Percentiles rank a stretch among this genome's conserved stretches.
Evolutionary conservation across 2,329 filamentous ascomycete species (phyloP).

Genomic region (Chaetomiaceae sp.): DNA sequence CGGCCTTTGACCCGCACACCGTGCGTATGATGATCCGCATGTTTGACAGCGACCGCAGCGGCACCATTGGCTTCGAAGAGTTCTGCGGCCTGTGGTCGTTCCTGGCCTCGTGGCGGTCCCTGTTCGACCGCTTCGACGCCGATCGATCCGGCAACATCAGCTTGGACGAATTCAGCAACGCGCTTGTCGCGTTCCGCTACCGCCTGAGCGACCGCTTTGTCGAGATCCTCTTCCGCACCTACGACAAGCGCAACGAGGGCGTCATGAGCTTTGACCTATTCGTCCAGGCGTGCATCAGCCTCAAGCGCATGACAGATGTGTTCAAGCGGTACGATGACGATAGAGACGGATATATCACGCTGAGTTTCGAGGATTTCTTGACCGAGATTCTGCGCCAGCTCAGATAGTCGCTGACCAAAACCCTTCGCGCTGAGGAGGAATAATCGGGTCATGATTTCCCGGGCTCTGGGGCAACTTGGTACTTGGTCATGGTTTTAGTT

Average conservation of each 20-base stretch:
- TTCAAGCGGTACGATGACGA: slow-evolving; percentile 99
- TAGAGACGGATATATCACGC: slow-evolving; percentile 83
- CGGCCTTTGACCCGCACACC: slow-evolving; percentile 84
- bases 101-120: slow-evolving; percentile 83
- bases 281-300: slow-evolving; percentile 91
- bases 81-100: slow-evolving; percentile 97
- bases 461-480: background rate
- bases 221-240: slow-evolving; percentile 78
- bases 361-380: slow-evolving; percentile 78
- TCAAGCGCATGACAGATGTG: slow-evolving; percentile 98
- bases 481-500: background rate
- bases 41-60: slow-evolving; percentile 90
- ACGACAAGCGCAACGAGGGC: slow-evolving; percentile 70
- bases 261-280: slow-evolving; percentile 92
- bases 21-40: slow-evolving; percentile 99
- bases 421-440: background rate
- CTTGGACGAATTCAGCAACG: slow-evolving; percentile 81
- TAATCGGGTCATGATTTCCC: background rate
- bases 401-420: slow-evolving; percentile 35
- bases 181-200: slow-evolving; percentile 90
- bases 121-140: slow-evolving; percentile 92
- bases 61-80: slow-evolving; percentile 89
- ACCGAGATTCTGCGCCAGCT: slow-evolving; percentile 62
- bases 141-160: slow-evolving; percentile 85
- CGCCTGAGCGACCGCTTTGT: slow-evolving; percentile 81